A percentile compares a stretch with the other conserved stretches of the same genome.
Evolutionary conservation across 1,139 yeast genomes (phyloP).

Genomic region (Debaryomyces udenii): DNA sequence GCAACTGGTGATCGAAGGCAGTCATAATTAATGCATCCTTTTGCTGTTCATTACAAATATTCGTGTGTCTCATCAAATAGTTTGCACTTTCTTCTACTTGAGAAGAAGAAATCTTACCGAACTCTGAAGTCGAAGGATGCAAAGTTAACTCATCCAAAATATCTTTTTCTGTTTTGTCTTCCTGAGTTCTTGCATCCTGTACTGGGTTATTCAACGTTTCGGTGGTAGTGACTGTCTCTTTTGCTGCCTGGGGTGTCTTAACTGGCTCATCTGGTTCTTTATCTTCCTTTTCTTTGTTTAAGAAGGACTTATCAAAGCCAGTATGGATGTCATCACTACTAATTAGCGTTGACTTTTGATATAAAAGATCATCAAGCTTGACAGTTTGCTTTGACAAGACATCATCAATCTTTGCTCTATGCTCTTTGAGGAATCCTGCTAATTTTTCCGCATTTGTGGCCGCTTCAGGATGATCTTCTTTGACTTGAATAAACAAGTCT

Average conservation of each 20-base stretch:
- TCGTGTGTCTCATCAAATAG: constrained; percentile 61
- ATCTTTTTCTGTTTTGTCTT: constrained; percentile 25
- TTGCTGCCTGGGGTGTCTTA: constrained; percentile 11
- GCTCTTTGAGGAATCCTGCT: constrained; percentile 53
- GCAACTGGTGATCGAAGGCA: constrained; percentile 83
- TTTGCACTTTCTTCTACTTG: constrained; percentile 53
- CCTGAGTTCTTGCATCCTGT: constrained; percentile 9
- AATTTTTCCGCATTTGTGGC: constrained; percentile 43
- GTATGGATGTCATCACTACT: constrained; percentile 90
- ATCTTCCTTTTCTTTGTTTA: constrained; percentile 58
- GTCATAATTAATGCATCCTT: constrained; percentile 93
- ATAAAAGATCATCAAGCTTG: constrained; percentile 64
- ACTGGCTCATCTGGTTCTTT: constrained; percentile 17
- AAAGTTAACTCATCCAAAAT: constrained; percentile 39
- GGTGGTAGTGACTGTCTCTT: constrained; percentile 24
- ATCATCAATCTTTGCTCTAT: constrained; percentile 68
- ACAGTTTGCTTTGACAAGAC: constrained; percentile 62
- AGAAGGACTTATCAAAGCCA: constrained; percentile 87
- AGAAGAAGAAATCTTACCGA: constrained; percentile 57
- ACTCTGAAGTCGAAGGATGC: constrained; percentile 63
- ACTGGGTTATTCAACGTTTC: constrained; percentile 35
- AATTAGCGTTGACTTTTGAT: constrained; percentile 74
- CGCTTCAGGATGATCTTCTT: constrained; percentile 59
- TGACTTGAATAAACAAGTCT: constrained; percentile 75
- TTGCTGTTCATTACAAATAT: constrained; percentile 78